Conservation (phyloP, 2,329 filamentous ascomycete species). For the Acephala macrosclerotiorum region DNA sequence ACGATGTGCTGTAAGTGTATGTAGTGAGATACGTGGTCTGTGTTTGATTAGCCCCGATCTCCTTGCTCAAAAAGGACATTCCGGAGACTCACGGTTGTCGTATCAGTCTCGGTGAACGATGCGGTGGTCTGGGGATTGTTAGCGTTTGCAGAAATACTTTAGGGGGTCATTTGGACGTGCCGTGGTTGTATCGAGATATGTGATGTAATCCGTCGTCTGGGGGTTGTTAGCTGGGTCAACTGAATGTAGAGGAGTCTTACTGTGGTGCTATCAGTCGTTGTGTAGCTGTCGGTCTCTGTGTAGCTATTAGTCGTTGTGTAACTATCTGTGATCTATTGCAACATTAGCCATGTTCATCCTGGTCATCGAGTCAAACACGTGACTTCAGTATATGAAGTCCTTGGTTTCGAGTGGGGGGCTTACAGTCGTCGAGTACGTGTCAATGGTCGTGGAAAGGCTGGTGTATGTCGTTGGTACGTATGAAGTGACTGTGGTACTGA, state of each 20-base stretch:
- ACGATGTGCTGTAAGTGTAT: background rate
- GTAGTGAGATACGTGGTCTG: background rate
- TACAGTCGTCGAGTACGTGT: background rate
- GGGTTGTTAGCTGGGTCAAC: background rate
- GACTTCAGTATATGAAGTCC: background rate
- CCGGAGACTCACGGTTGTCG: background rate
- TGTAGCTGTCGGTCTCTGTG: background rate
- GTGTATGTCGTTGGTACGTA: constrained; percentile 5
- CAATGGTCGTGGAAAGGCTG: constrained; percentile 1
- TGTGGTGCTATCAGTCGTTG: background rate
- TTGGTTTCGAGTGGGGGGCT: too few species aligned
- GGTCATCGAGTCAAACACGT: background rate
- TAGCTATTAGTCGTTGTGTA: background rate
- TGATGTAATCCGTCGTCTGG: background rate
- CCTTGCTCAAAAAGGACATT: background rate
- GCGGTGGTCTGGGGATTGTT: background rate
- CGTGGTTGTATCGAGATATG: background rate
- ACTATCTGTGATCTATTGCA: background rate
- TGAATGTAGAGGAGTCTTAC: background rate
- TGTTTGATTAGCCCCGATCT: background rate
- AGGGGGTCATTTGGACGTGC: too few species aligned
- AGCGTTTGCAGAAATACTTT: too few species aligned
- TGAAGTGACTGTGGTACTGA: background rate
- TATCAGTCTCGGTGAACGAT: background rate
- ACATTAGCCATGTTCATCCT: background rate